Base-by-base conservation (phyloP, 2,329 filamentous ascomycete genomes). In the Cercospora sp. region DNA sequence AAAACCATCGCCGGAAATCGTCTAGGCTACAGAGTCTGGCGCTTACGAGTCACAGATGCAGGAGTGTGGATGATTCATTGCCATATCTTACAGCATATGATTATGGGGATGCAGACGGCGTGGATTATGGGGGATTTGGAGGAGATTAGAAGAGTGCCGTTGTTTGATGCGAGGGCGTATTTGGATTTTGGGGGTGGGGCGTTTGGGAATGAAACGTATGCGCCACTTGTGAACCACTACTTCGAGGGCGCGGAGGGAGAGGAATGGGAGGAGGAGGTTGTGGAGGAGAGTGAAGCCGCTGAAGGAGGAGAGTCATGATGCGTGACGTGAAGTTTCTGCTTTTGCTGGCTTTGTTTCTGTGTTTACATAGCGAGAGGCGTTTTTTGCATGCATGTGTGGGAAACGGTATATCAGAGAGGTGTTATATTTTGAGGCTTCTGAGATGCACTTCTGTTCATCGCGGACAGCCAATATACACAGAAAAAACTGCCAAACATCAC, bases 1-100 rank as follows among this genome's bases (percentile, higher is more conserved):
- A 80, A 79, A 26, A 83, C 81, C 0, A 70, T 70, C 2, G 75
- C 81, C 0, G 77, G 82, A 3, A 74, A 79, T 5, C 81, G 80
- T 1, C 79, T 82, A 0, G 87, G 87, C 0, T 90, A 88, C 88
- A 79, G 87, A 20, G 87, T 82, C 0, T 90, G 87, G 88, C 80
- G 88, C 9, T 76, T 89, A 0, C 79, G 85, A 3, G 83, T 88
- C 0, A 79, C 77, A 8, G 77, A 83, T 65, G 76, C 83, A 0
- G 87, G 85, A 4, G 70, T 86, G 3, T 89, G 86, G 86, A 85
- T 89, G 85, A 79, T 89, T 69, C 87, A 89, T 75, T 89, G 87
- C 69, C 87, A 89, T 74, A 83, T 85, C 16, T 70, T 86, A 60
- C 83, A 84, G 64, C 87, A 89, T 74, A 86, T 87, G 82, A 77